Evolutionary conservation across 768 basidiomycete species (phyloP).

Genomic region (Russula sp.): DNA sequence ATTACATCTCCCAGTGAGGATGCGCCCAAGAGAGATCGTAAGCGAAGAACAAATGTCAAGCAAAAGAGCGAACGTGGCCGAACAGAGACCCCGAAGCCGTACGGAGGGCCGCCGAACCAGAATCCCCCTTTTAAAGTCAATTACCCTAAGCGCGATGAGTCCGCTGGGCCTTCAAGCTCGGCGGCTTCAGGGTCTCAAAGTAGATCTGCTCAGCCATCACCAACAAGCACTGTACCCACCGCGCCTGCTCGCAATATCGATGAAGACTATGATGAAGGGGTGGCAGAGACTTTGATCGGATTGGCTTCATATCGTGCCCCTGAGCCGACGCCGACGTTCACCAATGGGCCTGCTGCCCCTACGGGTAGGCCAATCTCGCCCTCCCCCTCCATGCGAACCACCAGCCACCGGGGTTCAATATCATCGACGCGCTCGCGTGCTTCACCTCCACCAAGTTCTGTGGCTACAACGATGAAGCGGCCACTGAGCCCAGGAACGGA

Average conservation of each 20-base stretch:
- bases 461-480: conserved; percentile 52
- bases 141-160: conserved; percentile 41
- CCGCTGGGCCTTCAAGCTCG: conserved; percentile 65
- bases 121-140: conserved; percentile 32
- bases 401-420: conserved; percentile 61
- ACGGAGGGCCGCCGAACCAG: conserved; percentile 29
- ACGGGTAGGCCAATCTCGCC: conserved; percentile 25
- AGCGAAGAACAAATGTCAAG: conserved; percentile 44
- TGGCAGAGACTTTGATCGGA: conserved; percentile 79
- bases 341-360: conserved; percentile 24
- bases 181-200: conserved; percentile 51
- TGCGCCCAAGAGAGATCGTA: conserved; percentile 55
- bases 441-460: conserved; percentile 51
- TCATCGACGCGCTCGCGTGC: conserved; percentile 63
- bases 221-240: conserved; percentile 57
- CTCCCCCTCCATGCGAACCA: conserved; percentile 46
- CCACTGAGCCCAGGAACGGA: conserved; percentile 67
- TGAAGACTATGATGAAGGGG: conserved; percentile 93
- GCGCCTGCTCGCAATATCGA: conserved; percentile 71
- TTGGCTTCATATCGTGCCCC: conserved; percentile 40
- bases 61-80: conserved; percentile 47
- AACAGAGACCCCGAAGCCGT: conserved; percentile 47
- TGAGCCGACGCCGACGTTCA: conserved; percentile 29
- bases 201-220: conserved; percentile 69
- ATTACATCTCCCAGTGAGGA: conserved; percentile 35